A percentile compares a stretch with the other conserved stretches of the same genome.
phyloP scores from a whole-genome alignment of 345 rosid species.

The Linum trigynum region DNA sequence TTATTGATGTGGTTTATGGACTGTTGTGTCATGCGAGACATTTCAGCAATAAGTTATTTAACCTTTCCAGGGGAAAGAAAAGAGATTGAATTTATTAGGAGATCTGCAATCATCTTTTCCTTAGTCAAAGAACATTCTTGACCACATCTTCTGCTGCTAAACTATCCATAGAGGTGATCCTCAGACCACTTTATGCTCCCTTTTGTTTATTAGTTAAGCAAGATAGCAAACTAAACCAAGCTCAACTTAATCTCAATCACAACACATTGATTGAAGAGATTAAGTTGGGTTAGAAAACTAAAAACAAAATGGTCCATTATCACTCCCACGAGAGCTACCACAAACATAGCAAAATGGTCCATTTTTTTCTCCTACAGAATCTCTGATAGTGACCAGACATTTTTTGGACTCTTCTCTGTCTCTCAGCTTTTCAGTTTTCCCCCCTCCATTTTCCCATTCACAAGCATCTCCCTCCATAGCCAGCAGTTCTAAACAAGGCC shows the following conservation, averaged over 20 bases:
- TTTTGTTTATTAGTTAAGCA: too few species aligned
- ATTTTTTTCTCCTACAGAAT: background rate
- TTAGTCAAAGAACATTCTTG: background rate
- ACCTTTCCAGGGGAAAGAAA: background rate
- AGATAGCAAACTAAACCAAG: background rate
- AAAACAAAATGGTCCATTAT: too few species aligned
- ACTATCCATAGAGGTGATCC: background rate
- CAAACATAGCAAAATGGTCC: background rate
- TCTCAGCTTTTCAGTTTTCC: background rate
- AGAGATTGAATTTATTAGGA: background rate
- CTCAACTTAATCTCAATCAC: background rate
- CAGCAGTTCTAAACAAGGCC: slow-evolving; percentile 76
- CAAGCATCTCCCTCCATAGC: slow-evolving; percentile 90
- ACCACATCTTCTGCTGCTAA: background rate
- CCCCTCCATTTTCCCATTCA: slow-evolving; percentile 10
- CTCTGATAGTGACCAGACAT: background rate
- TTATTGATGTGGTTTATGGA: too few species aligned
- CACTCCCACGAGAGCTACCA: background rate
- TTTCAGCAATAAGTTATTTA: background rate
- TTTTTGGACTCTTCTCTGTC: background rate
- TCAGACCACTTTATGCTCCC: background rate
- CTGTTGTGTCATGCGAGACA: background rate
- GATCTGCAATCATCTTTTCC: background rate
- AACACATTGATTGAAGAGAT: background rate
- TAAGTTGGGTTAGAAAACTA: background rate